Evolutionary conservation across 2,329 filamentous ascomycete genomes (phyloP).

Genomic region (Blumeriella jaapii): DNA sequence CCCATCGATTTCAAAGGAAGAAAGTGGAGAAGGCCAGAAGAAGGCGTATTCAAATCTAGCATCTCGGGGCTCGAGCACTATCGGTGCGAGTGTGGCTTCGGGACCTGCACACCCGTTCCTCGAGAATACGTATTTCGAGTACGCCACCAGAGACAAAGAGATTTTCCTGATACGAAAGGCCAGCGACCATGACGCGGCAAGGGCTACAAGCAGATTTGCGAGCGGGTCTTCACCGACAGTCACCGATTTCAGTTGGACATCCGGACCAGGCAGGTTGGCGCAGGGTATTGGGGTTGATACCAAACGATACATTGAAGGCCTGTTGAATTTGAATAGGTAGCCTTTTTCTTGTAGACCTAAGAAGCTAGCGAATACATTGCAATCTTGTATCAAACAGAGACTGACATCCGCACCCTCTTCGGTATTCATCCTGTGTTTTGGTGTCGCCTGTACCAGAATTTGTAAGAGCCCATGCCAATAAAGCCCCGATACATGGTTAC

Average conservation of each 20-base stretch:
- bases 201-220: conserved; percentile 11
- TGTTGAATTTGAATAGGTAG: conserved; percentile 44
- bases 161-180: conserved; percentile 50
- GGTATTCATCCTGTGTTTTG: too few relatives aligned
- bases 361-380: too few relatives aligned
- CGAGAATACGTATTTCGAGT: conserved; percentile 5
- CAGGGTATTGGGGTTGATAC: conserved; percentile 72
- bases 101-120: conserved; percentile 24
- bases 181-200: conserved; percentile 36
- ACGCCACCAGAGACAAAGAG: conserved; percentile 36
- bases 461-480: too few relatives aligned
- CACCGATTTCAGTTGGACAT: conserved; percentile 35
- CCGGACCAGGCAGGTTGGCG: conserved; percentile 47
- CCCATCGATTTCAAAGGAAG: conserved; percentile 10
- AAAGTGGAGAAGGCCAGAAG: conserved; percentile 4
- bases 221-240: conserved; percentile 22
- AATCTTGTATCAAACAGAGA: too few relatives aligned
- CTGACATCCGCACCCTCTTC: too few relatives aligned
- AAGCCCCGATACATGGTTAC: too few relatives aligned
- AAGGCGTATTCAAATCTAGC: neutral
- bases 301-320: conserved; percentile 59
- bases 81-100: conserved; percentile 13
- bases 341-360: neutral
- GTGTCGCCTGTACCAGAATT: too few relatives aligned
- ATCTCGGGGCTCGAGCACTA: conserved; percentile 12